Conservation (phyloP, 495 filamentous ascomycete species). For the Neohortaea acidophila region DNA sequence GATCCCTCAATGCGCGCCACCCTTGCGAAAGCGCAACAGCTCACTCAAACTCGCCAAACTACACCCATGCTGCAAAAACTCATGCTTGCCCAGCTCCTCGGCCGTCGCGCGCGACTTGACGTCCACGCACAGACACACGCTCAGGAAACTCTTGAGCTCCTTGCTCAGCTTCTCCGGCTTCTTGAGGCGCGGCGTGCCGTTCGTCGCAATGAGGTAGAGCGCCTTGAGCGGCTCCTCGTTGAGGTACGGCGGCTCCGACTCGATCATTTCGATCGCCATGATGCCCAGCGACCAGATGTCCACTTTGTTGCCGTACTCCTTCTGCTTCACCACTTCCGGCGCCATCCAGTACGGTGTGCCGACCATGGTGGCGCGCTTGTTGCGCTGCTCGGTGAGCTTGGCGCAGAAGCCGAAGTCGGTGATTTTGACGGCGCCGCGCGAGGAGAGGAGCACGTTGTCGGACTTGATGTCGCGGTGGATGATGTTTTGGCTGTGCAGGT, state of each 20-base stretch:
- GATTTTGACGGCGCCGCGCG: slow-evolving; percentile 91
- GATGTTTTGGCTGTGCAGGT: slow-evolving; percentile 87
- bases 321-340: slow-evolving; percentile 96
- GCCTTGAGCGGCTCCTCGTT: slow-evolving; percentile 97
- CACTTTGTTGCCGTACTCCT: slow-evolving; percentile 95
- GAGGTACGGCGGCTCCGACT: slow-evolving; percentile 91
- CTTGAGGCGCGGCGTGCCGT: slow-evolving; percentile 91
- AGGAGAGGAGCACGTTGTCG: slow-evolving; percentile 92
- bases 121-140: slow-evolving; percentile 88
- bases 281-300: slow-evolving; percentile 98
- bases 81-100: slow-evolving; percentile 65
- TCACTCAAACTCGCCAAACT: slow-evolving; percentile 66
- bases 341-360: slow-evolving; percentile 99
- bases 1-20: slow-evolving; percentile 9
- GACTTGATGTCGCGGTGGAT: slow-evolving; percentile 99
- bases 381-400: slow-evolving; percentile 92
- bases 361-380: slow-evolving; percentile 96
- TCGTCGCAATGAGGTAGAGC: slow-evolving; percentile 91
- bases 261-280: slow-evolving; percentile 99
- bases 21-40: slow-evolving; percentile 59
- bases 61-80: slow-evolving; percentile 68
- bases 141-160: slow-evolving; percentile 89
- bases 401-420: slow-evolving; percentile 99
- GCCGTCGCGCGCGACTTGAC: slow-evolving; percentile 89
- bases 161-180: slow-evolving; percentile 93